Evolutionary conservation across 2,329 filamentous ascomycete species (phyloP), one percentile per base, ranked within the genome.

Genomic region (Colletotrichum neosansevieriae): DNA sequence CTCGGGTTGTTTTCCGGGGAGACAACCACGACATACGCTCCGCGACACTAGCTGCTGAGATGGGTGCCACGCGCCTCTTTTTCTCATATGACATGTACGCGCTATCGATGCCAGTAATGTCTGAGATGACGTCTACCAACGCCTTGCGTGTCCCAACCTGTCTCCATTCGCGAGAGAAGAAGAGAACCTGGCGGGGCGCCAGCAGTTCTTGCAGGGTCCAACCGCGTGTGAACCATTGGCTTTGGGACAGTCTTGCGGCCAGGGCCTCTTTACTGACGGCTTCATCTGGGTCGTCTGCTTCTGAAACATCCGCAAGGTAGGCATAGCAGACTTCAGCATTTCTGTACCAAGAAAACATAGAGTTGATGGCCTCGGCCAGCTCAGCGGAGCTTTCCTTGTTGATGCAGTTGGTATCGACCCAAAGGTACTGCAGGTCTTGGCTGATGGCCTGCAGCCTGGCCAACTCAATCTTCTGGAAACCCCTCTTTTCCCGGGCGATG

Each of bases 21-120:
- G 75, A 70, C 11, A 74, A 72, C 76, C 75, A 77, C 4, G 73
- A 75, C 76, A 77, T 78, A 57, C 73, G 72, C 13, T 67, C 54
- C 1, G 75, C 73, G 36, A 76, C 66, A 66, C 73, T 72, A 12
- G 70, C 71, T n/a, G 32, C 12, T 10, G 60, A 65, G 2, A 68
- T 44, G 7, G 21, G 47, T 17, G 63, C 36, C 17, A 19, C 29
- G 0, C 17, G 34, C 21, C 29, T 67, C 21, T 38, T 50, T 32
- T 56, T 21, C 12, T 42, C 53, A 13, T 68, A 54, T 36, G 12
- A 50, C 29, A 70, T 29, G 36, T 70, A 70, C 0, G 38, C 24
- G 3, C 24, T 50, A 24, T 49, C 29, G 21, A 70, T 69, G 6
- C 57, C 50, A 17, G 69, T 65, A 45, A 65, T 29, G 3, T 34